Evolutionary conservation across 495 filamentous ascomycete species (phyloP).

Genomic region (Tuber melanosporum): DNA sequence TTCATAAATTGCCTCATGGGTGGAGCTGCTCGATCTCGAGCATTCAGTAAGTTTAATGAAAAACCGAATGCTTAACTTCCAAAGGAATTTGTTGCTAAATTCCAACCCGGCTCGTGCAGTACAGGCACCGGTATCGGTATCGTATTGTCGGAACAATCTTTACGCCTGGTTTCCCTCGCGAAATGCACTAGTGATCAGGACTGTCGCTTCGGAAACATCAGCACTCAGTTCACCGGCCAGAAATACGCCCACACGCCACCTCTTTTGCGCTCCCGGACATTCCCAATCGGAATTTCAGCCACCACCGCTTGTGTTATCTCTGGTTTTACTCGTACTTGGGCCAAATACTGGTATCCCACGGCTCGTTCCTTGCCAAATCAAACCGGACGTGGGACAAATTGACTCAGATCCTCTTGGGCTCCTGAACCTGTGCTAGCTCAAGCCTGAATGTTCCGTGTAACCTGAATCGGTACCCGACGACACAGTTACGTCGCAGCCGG

Average conservation of each 20-base stretch:
- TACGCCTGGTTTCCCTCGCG: neutral
- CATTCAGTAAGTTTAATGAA: neutral
- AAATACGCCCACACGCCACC: neutral
- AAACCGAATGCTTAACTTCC: neutral
- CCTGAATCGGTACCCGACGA: neutral
- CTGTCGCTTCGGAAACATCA: neutral
- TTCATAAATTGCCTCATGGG: neutral
- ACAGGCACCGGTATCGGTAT: neutral
- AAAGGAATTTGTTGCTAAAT: neutral
- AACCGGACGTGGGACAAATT: neutral
- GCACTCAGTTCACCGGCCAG: neutral
- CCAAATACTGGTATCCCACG: neutral
- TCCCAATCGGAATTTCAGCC: neutral
- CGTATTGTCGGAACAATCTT: no score
- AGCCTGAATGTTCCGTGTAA: neutral
- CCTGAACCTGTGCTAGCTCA: neutral
- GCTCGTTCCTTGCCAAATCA: neutral
- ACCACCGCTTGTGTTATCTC: neutral
- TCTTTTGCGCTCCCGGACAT: neutral
- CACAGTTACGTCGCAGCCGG: neutral
- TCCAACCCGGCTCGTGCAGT: neutral
- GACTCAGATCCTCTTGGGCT: neutral
- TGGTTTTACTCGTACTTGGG: neutral
- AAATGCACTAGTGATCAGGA: neutral
- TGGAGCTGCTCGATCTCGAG: neutral